A percentile compares a stretch with the other conserved stretches of the same genome.
Conservation (phyloP, 495 filamentous ascomycete species). For the Astrocystis sublimbata region DNA sequence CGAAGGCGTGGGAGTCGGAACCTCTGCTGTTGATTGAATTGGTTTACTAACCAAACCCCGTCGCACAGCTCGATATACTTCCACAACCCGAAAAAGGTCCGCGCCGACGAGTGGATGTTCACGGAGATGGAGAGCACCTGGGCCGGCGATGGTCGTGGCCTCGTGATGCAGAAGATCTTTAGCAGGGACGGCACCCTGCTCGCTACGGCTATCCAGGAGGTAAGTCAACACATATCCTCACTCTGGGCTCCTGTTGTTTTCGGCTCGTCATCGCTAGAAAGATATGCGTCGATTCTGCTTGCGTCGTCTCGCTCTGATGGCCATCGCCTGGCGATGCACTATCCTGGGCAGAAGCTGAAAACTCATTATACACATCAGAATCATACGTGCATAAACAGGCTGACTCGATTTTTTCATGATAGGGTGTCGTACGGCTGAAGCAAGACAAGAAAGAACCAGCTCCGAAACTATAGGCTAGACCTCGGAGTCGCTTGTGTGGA, state of each 20-base stretch:
- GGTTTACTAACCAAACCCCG: background rate
- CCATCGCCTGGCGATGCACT: background rate
- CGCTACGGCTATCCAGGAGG: conserved; percentile 85
- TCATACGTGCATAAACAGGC: background rate
- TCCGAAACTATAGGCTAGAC: conserved; percentile 24
- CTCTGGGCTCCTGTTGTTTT: background rate
- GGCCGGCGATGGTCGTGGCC: conserved; percentile 83
- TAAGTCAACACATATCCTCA: conserved; percentile 24
- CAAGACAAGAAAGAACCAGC: conserved; percentile 29
- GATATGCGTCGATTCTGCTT: background rate
- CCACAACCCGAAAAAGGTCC: conserved; percentile 76
- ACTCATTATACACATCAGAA: background rate
- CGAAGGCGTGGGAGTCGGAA: too few species aligned
- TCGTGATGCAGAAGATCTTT: conserved; percentile 88
- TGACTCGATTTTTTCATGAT: background rate
- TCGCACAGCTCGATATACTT: conserved; percentile 82
- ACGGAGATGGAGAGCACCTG: conserved; percentile 92
- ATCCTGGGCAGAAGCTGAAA: background rate
- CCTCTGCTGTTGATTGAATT: too few species aligned
- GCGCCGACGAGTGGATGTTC: conserved; percentile 92
- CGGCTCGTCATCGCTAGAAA: background rate
- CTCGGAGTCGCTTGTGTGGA: background rate
- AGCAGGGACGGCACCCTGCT: conserved; percentile 77
- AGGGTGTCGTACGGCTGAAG: conserved; percentile 58
- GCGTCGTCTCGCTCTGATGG: background rate